A percentile compares a stretch with the other conserved stretches of the same genome.
Conservation (phyloP, 2,329 filamentous ascomycete species). For the Neodidymelliopsis sp. region DNA sequence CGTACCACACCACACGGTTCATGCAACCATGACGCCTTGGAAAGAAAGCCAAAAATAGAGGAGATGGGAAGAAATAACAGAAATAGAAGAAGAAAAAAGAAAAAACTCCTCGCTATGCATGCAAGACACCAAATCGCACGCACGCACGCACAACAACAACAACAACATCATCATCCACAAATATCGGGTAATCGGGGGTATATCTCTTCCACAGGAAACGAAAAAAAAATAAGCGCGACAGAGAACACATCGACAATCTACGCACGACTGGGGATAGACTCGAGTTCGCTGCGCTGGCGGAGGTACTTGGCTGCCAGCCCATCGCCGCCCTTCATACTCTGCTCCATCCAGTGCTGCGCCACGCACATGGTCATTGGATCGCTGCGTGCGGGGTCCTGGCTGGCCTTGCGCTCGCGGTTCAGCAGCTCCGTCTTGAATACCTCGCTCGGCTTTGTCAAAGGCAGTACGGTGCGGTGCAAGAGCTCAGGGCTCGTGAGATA, state of each 20-base stretch:
- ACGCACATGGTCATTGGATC: constrained; percentile 92
- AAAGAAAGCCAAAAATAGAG: neutral
- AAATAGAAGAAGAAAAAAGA: constrained; percentile 7
- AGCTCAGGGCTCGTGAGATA: constrained; percentile 92
- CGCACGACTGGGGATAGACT: constrained; percentile 59
- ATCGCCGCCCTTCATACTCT: constrained; percentile 85
- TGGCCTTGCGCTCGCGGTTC: constrained; percentile 64
- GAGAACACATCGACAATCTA: constrained; percentile 8
- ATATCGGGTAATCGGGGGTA: too few species aligned
- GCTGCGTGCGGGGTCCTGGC: constrained; percentile 69
- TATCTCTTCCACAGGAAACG: neutral
- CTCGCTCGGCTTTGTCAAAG: constrained; percentile 82
- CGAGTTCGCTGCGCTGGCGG: constrained; percentile 72
- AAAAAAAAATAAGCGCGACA: constrained; percentile 14
- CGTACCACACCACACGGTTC: too few species aligned
- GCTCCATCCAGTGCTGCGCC: constrained; percentile 96
- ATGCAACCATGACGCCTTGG: neutral
- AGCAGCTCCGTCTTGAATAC: constrained; percentile 91
- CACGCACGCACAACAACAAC: constrained; percentile 22
- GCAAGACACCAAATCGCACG: constrained; percentile 24
- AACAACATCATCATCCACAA: constrained; percentile 5
- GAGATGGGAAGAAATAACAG: neutral
- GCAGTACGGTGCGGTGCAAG: constrained; percentile 78
- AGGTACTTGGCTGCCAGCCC: constrained; percentile 83
- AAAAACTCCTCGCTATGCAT: constrained; percentile 43